These are phyloP conservation scores for Penicillium sp. DNA, from an alignment of 2,329 filamentous ascomycete species.

Conservation along the genomic window DNA sequence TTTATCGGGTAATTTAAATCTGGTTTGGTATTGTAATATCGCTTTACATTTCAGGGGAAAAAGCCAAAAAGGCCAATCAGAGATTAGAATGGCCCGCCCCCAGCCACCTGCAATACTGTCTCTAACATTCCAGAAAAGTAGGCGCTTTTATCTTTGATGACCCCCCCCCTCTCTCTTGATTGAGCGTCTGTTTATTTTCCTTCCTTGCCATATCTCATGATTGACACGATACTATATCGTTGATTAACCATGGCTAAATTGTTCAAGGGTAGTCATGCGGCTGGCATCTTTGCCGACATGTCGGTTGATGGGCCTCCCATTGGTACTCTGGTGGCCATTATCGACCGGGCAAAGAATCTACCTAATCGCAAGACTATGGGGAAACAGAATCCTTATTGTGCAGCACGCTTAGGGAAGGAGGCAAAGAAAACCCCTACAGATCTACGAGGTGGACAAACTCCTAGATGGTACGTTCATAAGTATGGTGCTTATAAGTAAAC, in stretches of 20 bases:
- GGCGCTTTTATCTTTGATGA: slow-evolving; percentile 14
- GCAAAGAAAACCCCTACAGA: slow-evolving; percentile 97
- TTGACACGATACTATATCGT: background rate
- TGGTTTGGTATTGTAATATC: slow-evolving; percentile 16
- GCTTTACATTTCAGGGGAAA: slow-evolving; percentile 20
- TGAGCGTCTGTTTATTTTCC: slow-evolving; percentile 1
- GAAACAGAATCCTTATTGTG: slow-evolving; percentile 97
- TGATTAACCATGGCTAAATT: slow-evolving; percentile 41
- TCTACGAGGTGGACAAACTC: slow-evolving; percentile 90
- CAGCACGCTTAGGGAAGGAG: slow-evolving; percentile 89
- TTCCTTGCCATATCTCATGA: background rate
- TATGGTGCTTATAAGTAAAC: background rate
- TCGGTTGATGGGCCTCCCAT: slow-evolving; percentile 89
- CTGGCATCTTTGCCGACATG: slow-evolving; percentile 93
- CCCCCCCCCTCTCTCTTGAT: slow-evolving; percentile 2
- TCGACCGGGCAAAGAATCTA: slow-evolving; percentile 94
- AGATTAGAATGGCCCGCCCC: slow-evolving; percentile 1
- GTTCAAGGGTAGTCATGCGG: slow-evolving; percentile 70
- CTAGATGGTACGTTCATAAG: slow-evolving; percentile 68
- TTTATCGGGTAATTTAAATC: slow-evolving; percentile 16
- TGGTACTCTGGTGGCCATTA: slow-evolving; percentile 85
- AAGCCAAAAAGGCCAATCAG: no score
- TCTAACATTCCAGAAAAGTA: slow-evolving; percentile 18
- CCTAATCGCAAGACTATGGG: slow-evolving; percentile 97
- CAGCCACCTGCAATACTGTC: slow-evolving; percentile 25